Evolutionary conservation across 306 rosid species (phyloP), one percentile per base, ranked within the genome.

Genomic region (Parietaria judaica): DNA sequence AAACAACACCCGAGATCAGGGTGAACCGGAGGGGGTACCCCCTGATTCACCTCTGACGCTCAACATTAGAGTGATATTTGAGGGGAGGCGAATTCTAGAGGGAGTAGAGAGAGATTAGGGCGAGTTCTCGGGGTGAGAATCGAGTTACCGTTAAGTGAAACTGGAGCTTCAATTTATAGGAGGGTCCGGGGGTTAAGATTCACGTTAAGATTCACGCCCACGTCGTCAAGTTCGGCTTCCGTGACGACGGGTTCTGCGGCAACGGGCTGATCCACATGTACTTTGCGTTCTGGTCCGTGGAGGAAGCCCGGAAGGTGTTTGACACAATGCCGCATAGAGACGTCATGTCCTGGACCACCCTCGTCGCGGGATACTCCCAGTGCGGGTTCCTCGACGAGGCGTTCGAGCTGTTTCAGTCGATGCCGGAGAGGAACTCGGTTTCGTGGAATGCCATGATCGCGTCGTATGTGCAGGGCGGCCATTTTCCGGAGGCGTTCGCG

Each of bases 361-460:
- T 87, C 74, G 51, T 82, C 36, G 52, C 86, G 11, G 88, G 91
- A 16, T 76, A 75, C 66, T 75, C 83, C 13, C 80, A 38, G 1
- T 70, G 61, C 46, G 89, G 91, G 1, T 51, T 66, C 6, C 62
- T 82, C 14, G 86, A 87, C 8, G 69, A 80, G 54, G 86, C 88
- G 8, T 78, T 71, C 36, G 48, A 55, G 36, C 64, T 81, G 16
- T 84, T 84, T 15, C 69, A 81, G 34, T 70, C 70, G 60, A 81
- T 80, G 84, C 86, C 83, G 0, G 78, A 76, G 41, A 74, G 54
- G 61, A 76, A 66, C 16, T 67, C 77, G 49, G 81, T 72, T 61
- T 72, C 86, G 57, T 87, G 91, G 91, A 84, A 84, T 38, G 86
- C 85, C 57, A 77, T 84, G 84, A 80, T 80, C 67, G 79, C 92